Percentiles rank a stretch among this genome's conserved stretches.
These are phyloP conservation scores for Arachnomyces sp. DNA, from an alignment of 2,329 filamentous ascomycete species.

Conservation along the genomic window DNA sequence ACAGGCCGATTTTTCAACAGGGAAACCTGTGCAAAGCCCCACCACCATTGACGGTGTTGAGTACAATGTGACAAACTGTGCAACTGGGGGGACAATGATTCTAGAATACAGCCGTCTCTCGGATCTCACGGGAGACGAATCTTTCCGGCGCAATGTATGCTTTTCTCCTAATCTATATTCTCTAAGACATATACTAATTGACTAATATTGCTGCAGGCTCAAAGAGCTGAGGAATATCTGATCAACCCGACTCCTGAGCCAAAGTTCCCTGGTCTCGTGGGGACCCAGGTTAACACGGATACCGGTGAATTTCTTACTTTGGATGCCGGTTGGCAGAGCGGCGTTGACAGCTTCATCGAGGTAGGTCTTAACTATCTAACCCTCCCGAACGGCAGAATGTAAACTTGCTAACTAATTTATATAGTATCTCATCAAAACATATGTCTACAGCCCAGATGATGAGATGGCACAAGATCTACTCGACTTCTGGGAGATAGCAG, in stretches of 20 bases:
- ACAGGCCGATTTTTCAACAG: too few relatives aligned
- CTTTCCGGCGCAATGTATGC: slow-evolving; percentile 13
- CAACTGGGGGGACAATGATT: too few relatives aligned
- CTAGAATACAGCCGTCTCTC: too few relatives aligned
- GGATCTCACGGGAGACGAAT: too few relatives aligned
- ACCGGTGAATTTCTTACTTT: slow-evolving; percentile 17
- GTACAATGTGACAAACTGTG: too few relatives aligned
- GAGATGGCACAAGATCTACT: too few relatives aligned
- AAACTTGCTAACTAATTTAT: slow-evolving; percentile 1
- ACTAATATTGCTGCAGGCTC: slow-evolving; percentile 7
- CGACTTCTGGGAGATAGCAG: too few relatives aligned
- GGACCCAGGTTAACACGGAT: slow-evolving; percentile 15
- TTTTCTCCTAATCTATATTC: too few relatives aligned
- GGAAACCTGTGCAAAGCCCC: too few relatives aligned
- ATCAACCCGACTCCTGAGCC: slow-evolving; percentile 17
- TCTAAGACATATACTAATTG: slow-evolving; percentile 1
- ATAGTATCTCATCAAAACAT: slow-evolving; percentile 19
- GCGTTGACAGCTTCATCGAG: slow-evolving; percentile 19
- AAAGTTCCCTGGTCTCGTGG: slow-evolving; percentile 15
- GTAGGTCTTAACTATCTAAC: slow-evolving; percentile 6
- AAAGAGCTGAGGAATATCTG: slow-evolving; percentile 13
- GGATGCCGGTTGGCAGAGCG: slow-evolving; percentile 17
- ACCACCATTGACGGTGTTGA: too few relatives aligned
- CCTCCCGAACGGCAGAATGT: not conserved
- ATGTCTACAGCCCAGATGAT: slow-evolving; percentile 16